Evolutionary conservation across 805 yeast genomes (phyloP), one percentile per base, ranked within the genome.

Genomic region (Brettanomyces naardenensis): DNA sequence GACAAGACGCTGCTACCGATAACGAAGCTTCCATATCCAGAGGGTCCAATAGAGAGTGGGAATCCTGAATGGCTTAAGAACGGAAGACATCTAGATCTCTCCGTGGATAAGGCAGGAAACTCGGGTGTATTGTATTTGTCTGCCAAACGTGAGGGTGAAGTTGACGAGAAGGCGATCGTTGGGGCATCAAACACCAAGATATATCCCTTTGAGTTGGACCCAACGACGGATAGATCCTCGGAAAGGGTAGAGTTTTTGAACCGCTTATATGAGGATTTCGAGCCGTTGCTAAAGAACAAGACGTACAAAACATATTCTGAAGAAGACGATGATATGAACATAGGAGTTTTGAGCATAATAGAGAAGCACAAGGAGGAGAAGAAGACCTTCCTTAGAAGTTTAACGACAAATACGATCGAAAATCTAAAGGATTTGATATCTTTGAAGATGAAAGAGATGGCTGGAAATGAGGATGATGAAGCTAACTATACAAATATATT

Each of bases 241-340:
- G 59, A 59, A 18, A 78, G 71, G 46, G 49, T 61, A 3, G 53
- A 65, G 9, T 81, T 74, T 44, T 65, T 76, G 28, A 68, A 69
- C 21, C 53, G 64, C 7, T 47, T 75, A 11, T 82, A 71, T 54
- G 72, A 73, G 43, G 61, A 69, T 3, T 69, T 78, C 44, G 78
- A 77, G 44, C 60, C 65, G 2, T 46, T 73, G 19, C 68, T 74
- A 14, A 61, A 64, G n/a, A 64, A 69, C 40, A 61, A 62, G 36
- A 45, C 58, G 20, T 71, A 63, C 45, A 59, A 66, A 17, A 36
- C 64, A 54, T 47, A 47, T 30, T 40, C 42, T 6, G 44, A 40
- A 18, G 46, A 43, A 5, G 50, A 47, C 25, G 56, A 54, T 21
- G 54, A 52, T n/a, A 31, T 46, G 39, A 37, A 44, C 5, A 54